Evolutionary conservation across 768 basidiomycete species (phyloP).

Genomic region (Rubroboletus pulcherrimus): DNA sequence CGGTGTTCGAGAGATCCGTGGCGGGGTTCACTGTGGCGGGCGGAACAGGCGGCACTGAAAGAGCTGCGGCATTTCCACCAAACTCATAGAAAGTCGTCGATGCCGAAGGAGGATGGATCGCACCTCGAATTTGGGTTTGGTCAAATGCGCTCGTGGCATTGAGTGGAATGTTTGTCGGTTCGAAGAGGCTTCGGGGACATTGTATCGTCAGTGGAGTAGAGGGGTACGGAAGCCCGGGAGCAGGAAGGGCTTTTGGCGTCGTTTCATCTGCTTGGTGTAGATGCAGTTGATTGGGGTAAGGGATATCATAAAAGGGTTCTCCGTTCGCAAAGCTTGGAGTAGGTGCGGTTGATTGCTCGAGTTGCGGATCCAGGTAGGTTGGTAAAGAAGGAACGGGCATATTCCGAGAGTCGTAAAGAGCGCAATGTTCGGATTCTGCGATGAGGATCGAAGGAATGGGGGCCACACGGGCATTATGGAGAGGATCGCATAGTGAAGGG

Average conservation of each 20-base stretch:
- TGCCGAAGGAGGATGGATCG: not conserved
- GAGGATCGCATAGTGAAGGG: not conserved
- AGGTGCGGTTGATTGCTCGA: not conserved
- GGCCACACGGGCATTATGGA: not conserved
- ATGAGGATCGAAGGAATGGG: not conserved
- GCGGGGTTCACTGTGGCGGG: not conserved
- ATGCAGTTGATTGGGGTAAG: not conserved
- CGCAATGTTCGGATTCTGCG: not conserved
- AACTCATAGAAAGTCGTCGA: not conserved
- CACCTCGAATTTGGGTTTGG: not conserved
- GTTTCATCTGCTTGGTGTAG: not conserved
- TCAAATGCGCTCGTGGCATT: not conserved
- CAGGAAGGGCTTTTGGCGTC: not conserved
- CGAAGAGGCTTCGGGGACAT: not conserved
- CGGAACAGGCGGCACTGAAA: not conserved
- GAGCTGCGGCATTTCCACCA: not conserved
- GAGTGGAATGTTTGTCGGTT: not conserved
- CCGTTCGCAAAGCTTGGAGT: not conserved
- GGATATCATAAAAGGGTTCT: not conserved
- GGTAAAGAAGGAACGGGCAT: not conserved
- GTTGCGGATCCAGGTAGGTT: not conserved
- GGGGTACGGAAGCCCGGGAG: not conserved
- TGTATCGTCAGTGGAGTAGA: no score
- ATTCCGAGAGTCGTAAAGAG: not conserved
- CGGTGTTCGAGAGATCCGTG: not conserved